phyloP scores from a whole-genome alignment of 345 rosid species.

The Brassica rapa region DNA sequence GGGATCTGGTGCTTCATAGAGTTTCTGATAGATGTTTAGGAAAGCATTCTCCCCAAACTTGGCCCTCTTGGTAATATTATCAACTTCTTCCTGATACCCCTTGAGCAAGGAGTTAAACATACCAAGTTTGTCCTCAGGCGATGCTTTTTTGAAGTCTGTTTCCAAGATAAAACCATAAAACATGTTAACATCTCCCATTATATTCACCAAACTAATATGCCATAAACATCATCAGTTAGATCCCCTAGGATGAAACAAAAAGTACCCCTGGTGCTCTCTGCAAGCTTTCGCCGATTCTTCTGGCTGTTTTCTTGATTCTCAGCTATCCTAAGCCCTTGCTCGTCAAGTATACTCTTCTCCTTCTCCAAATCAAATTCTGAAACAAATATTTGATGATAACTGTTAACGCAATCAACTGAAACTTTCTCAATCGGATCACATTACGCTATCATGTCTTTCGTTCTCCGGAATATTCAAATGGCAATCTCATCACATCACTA shows the following conservation, averaged over 20 bases:
- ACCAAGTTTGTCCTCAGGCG: conserved; percentile 76
- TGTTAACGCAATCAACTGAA: conserved; percentile 3
- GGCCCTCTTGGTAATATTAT: conserved; percentile 98
- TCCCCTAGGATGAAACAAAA: conserved; percentile 1
- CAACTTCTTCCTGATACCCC: conserved; percentile 99
- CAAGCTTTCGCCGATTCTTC: conserved; percentile 92
- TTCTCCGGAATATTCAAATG: conserved; percentile 7
- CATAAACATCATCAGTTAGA: not conserved
- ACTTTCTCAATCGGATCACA: conserved; percentile 24
- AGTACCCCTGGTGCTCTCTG: conserved; percentile 95
- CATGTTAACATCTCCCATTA: conserved; percentile 17
- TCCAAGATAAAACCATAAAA: conserved; percentile 20
- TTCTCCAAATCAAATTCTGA: conserved; percentile 92
- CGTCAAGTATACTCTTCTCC: conserved; percentile 84
- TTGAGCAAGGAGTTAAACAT: conserved; percentile 89
- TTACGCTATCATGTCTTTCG: conserved; percentile 9
- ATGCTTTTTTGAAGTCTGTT: conserved; percentile 97
- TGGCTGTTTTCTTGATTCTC: conserved; percentile 97
- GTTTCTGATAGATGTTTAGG: conserved; percentile 94
- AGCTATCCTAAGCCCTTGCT: conserved; percentile 92
- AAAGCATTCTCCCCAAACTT: conserved; percentile 97
- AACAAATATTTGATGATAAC: conserved; percentile 8
- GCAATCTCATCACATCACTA: conserved; percentile 10
- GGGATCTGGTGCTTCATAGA: conserved; percentile 99
- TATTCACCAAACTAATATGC: not conserved